Conservation (phyloP, 345 rosid species). For the Citrus hindsii region DNA sequence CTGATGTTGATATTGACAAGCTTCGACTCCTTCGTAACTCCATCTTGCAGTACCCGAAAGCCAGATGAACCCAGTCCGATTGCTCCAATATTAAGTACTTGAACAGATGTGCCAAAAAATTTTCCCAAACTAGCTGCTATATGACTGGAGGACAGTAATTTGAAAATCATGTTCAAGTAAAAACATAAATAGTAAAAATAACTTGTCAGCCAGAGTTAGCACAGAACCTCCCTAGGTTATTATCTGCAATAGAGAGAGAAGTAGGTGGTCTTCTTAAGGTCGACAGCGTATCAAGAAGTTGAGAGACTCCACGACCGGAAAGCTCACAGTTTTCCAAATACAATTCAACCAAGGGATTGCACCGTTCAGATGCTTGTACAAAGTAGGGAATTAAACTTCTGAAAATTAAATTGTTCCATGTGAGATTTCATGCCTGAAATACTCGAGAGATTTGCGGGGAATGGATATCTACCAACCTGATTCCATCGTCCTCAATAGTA, state of each 20-base stretch:
- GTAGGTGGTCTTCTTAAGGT: slow-evolving; percentile 40
- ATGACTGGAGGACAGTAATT: slow-evolving; percentile 43
- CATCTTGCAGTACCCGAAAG: slow-evolving; percentile 51
- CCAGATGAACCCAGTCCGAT: slow-evolving; percentile 79
- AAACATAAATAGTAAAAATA: slow-evolving; percentile 3
- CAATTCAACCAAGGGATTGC: slow-evolving; percentile 48
- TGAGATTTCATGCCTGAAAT: slow-evolving; percentile 18
- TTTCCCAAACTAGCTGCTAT: slow-evolving; percentile 59
- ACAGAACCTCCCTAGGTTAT: slow-evolving; percentile 69
- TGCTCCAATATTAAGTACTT: slow-evolving; percentile 61
- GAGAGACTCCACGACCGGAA: slow-evolving; percentile 54
- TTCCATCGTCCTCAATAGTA: slow-evolving; percentile 70
- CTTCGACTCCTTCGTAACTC: slow-evolving; percentile 32
- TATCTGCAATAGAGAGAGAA: slow-evolving; percentile 75
- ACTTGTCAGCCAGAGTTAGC: slow-evolving; percentile 9
- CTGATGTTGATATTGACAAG: slow-evolving; percentile 68
- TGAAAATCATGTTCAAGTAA: slow-evolving; percentile 5
- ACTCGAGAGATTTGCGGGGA: slow-evolving; percentile 1
- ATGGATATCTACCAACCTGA: slow-evolving; percentile 50
- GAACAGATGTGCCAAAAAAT: slow-evolving; percentile 38
- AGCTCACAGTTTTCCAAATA: slow-evolving; percentile 75
- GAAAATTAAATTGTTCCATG: slow-evolving; percentile 26
- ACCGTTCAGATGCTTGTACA: slow-evolving; percentile 40
- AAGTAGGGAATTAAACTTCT: slow-evolving; percentile 75
- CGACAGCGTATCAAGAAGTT: slow-evolving; percentile 55